Evolutionary conservation across 1,284 basidiomycete genomes (phyloP).

Genomic region (Mycosarcoma maydis): DNA sequence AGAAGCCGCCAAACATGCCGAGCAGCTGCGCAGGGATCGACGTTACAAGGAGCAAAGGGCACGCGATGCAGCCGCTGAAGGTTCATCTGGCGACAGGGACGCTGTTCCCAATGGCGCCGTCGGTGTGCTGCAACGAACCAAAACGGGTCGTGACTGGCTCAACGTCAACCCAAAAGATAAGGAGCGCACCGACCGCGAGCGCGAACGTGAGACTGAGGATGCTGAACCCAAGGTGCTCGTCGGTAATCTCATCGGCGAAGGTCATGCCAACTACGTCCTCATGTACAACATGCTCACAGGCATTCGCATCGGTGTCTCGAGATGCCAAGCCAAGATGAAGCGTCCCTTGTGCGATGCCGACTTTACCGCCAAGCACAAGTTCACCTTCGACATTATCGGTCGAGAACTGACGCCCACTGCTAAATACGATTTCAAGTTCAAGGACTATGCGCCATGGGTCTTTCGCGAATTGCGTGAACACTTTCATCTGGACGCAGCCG

Average conservation of each 20-base stretch:
- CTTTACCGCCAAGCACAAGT: slow-evolving; percentile 90
- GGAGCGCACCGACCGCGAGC: slow-evolving; percentile 28
- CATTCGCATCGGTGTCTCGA: slow-evolving; percentile 91
- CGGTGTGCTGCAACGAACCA: slow-evolving; percentile 37
- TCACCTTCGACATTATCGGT: slow-evolving; percentile 95
- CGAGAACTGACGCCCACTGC: slow-evolving; percentile 97
- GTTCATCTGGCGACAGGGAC: slow-evolving; percentile 19
- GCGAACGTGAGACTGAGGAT: slow-evolving; percentile 35
- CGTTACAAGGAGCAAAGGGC: slow-evolving; percentile 58
- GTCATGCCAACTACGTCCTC: slow-evolving; percentile 95
- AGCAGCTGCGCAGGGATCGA: slow-evolving; percentile 57
- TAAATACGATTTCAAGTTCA: slow-evolving; percentile 98
- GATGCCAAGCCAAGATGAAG: slow-evolving; percentile 94
- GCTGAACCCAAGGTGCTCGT: slow-evolving; percentile 74
- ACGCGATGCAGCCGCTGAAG: slow-evolving; percentile 34
- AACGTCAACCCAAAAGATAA: slow-evolving; percentile 25
- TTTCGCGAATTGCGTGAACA: slow-evolving; percentile 93
- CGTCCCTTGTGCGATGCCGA: slow-evolving; percentile 85
- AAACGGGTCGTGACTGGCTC: slow-evolving; percentile 38
- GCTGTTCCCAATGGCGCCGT: slow-evolving; percentile 12
- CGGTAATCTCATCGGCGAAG: slow-evolving; percentile 94
- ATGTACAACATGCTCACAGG: slow-evolving; percentile 99
- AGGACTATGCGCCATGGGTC: slow-evolving; percentile 98
- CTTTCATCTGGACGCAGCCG: slow-evolving; percentile 94
- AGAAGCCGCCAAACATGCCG: slow-evolving; percentile 61